Base-by-base conservation (phyloP, 2,329 filamentous ascomycete genomes). In the Septoria linicola region DNA sequence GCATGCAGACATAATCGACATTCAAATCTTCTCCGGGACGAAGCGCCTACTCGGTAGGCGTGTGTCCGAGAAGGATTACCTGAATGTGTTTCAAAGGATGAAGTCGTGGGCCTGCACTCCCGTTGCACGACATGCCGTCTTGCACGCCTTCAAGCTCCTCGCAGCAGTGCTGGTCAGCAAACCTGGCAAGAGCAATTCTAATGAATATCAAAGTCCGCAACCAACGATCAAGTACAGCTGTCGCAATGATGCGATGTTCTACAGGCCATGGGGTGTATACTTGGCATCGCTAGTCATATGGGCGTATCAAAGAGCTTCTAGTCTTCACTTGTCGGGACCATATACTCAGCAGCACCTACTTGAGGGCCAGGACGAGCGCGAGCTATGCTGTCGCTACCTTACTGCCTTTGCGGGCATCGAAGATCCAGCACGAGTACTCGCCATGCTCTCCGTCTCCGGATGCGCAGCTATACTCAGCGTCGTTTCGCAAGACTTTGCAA, bases 1-100 rank as follows among this genome's bases (percentile, higher is more conserved):
- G 80, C 89, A 96, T 65, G 89, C 95, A 13, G 91, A 96, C 66
- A 89, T 96, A 46, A 88, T 95, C 11, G 90, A 96, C 68, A 90
- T 89, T 62, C 92, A 96, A 71, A 95, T 96, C 59, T 95, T 92
- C 68, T 90, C 91, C 5, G 84, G 90, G 3, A 89, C 90, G 1
- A 88, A 84, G 62, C 80, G 90, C 17, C 77, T 96, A 3, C 81
- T 96, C 1, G 90, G 91, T 13, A 83, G 91, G 27, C 85, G 85
- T 0, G 95, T 96, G 53, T 89, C 88, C 0, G 76, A 82, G 2
- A 84, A 89, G 40, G 92, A 96, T 68, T 84, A 91, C 50, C 83
- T 79, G 58, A 85, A 83, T 49, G 89, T 89, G 2, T 83, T 89
- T 58, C 81, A 88, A 53, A 83, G 90, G 55, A 92, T 95, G 84